Conservation (phyloP, 2,329 filamentous ascomycete species). For the Neonectria coccinea region DNA sequence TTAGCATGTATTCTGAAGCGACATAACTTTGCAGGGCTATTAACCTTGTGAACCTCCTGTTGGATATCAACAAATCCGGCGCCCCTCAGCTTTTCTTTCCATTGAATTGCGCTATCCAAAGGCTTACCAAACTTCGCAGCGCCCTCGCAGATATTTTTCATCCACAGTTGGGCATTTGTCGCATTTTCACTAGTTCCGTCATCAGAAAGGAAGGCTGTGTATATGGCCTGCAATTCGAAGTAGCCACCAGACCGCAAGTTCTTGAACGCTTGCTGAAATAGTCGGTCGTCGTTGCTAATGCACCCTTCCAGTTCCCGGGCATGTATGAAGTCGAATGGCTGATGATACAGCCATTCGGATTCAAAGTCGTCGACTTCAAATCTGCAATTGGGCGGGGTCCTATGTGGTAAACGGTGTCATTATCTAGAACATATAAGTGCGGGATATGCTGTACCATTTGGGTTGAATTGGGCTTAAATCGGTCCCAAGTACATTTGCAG, state of each 20-base stretch:
- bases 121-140: conserved; percentile 26
- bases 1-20: background rate
- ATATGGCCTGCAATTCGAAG: background rate
- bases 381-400: background rate
- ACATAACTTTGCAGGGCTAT: background rate
- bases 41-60: conserved; percentile 17
- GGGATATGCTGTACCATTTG: background rate
- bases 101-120: conserved; percentile 11
- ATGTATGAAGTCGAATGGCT: conserved; percentile 2
- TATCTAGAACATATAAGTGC: background rate
- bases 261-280: background rate
- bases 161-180: conserved; percentile 12
- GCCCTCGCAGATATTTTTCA: conserved; percentile 23
- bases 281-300: background rate
- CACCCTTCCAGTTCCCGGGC: background rate
- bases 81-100: conserved; percentile 8
- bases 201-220: background rate
- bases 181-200: background rate
- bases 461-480: background rate
- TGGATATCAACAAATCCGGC: conserved; percentile 15
- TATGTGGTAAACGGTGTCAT: background rate
- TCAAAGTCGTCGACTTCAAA: conserved; percentile 7
- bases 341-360: background rate
- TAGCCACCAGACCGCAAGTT: background rate
- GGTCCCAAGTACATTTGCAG: background rate